A percentile compares a stretch with the other conserved stretches of the same genome.
These are phyloP conservation scores for Massarina eburnea DNA, from an alignment of 2,329 filamentous ascomycete species.

Conservation along the genomic window DNA sequence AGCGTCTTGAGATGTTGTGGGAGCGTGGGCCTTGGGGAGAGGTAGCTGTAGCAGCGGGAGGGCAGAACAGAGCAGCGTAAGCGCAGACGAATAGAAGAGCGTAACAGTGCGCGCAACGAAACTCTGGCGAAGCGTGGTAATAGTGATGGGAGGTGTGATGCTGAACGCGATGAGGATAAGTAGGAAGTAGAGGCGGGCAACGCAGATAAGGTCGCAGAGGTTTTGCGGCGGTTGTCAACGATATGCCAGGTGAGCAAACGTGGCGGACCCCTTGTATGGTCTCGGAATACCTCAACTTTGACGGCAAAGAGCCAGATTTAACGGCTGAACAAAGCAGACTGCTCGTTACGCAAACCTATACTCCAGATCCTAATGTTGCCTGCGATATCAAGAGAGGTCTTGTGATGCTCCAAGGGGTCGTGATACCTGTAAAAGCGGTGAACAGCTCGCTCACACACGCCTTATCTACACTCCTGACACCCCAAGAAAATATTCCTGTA, in stretches of 20 bases:
- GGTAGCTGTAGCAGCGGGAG: neutral
- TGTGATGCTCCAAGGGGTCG: neutral
- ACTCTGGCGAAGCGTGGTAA: neutral
- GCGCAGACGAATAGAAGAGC: neutral
- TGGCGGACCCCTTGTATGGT: too few species aligned
- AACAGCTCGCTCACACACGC: neutral
- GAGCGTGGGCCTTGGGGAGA: neutral
- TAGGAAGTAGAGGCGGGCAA: neutral
- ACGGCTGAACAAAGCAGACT: too few species aligned
- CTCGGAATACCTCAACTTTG: too few species aligned
- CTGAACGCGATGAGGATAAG: neutral
- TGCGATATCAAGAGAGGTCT: too few species aligned
- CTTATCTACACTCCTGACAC: neutral
- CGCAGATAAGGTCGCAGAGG: neutral
- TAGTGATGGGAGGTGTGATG: neutral
- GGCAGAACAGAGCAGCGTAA: neutral
- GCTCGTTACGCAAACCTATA: too few species aligned
- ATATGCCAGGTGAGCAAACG: neutral
- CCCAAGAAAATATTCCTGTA: neutral
- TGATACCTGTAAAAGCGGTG: conserved; percentile 3
- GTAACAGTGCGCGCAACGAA: neutral
- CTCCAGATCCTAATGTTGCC: too few species aligned
- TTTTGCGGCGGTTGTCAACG: neutral
- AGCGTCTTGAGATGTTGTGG: neutral
- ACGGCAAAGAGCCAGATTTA: too few species aligned